Evolutionary conservation across 768 basidiomycete genomes (phyloP).

Genomic region (Boletus eberwhitei): DNA sequence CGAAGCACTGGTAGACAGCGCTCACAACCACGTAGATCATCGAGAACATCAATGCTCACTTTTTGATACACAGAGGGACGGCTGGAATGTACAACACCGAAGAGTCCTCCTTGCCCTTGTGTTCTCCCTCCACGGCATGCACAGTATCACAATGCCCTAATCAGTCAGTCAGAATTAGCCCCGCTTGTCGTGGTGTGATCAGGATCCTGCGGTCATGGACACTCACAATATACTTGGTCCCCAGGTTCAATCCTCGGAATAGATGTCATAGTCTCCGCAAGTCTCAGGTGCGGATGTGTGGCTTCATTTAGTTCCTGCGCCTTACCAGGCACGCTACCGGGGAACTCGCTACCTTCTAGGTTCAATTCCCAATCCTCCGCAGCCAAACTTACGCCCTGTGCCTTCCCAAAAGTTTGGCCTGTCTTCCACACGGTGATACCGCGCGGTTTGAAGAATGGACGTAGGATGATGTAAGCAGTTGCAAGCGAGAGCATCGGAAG

Average conservation of each 20-base stretch:
- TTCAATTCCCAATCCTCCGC: slow-evolving; percentile 57
- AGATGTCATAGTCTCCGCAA: slow-evolving; percentile 54
- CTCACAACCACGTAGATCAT: not conserved
- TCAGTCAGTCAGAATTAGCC: not conserved
- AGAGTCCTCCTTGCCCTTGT: slow-evolving; percentile 46
- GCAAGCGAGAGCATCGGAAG: slow-evolving; percentile 54
- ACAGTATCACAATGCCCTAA: slow-evolving; percentile 54
- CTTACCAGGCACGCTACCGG: slow-evolving; percentile 51
- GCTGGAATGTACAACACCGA: slow-evolving; percentile 58
- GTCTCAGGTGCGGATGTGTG: slow-evolving; percentile 62
- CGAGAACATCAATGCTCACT: slow-evolving; percentile 31
- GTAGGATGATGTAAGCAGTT: slow-evolving; percentile 58
- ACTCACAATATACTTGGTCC: slow-evolving; percentile 58
- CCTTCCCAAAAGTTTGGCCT: not conserved
- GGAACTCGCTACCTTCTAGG: slow-evolving; percentile 48
- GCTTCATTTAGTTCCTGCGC: slow-evolving; percentile 52
- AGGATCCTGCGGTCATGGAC: not conserved
- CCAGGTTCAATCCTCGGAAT: slow-evolving; percentile 59
- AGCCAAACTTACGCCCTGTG: slow-evolving; percentile 31
- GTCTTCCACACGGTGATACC: not conserved
- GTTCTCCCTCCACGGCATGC: slow-evolving; percentile 52
- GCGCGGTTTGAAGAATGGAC: slow-evolving; percentile 60
- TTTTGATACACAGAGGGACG: slow-evolving; percentile 47
- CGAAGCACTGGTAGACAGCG: slow-evolving; percentile 33
- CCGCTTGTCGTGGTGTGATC: not conserved